A percentile compares a stretch with the other conserved stretches of the same genome.
phyloP scores from a whole-genome alignment of 2,329 filamentous ascomycete genomes.

The Hymenoscyphus fraxineus region DNA sequence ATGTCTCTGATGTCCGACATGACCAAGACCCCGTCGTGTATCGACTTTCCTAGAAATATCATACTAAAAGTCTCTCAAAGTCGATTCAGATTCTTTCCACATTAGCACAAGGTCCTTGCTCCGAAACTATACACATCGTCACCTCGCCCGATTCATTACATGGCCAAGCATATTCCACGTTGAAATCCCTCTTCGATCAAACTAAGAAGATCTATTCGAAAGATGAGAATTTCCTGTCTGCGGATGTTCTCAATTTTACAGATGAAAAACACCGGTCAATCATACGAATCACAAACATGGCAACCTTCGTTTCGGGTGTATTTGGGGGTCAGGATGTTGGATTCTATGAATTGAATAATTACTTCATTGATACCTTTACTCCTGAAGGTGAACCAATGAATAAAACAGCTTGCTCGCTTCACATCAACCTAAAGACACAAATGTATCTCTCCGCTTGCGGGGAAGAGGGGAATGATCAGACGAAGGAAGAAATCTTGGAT shows the following conservation, averaged over 20 bases:
- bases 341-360: constrained; percentile 59
- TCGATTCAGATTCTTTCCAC: constrained; percentile 56
- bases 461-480: constrained; percentile 46
- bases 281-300: constrained; percentile 61
- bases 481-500: constrained; percentile 53
- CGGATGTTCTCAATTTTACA: constrained; percentile 48
- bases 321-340: constrained; percentile 62
- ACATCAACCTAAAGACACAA: constrained; percentile 63
- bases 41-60: neutral
- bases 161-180: constrained; percentile 58
- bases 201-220: constrained; percentile 59
- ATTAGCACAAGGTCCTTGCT: constrained; percentile 52
- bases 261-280: constrained; percentile 52
- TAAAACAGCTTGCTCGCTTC: constrained; percentile 57
- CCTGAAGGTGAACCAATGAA: constrained; percentile 54
- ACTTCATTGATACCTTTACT: constrained; percentile 62
- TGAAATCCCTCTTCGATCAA: constrained; percentile 60
- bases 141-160: constrained; percentile 51
- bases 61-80: constrained; percentile 35
- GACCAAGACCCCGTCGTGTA: neutral
- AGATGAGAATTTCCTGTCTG: constrained; percentile 47
- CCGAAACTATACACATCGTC: constrained; percentile 54
- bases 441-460: constrained; percentile 60
- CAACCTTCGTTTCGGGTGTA: constrained; percentile 60
- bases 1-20: constrained; percentile 26